Conservation (phyloP, 805 yeast genomes). For the Kodamaea sagamina region DNA sequence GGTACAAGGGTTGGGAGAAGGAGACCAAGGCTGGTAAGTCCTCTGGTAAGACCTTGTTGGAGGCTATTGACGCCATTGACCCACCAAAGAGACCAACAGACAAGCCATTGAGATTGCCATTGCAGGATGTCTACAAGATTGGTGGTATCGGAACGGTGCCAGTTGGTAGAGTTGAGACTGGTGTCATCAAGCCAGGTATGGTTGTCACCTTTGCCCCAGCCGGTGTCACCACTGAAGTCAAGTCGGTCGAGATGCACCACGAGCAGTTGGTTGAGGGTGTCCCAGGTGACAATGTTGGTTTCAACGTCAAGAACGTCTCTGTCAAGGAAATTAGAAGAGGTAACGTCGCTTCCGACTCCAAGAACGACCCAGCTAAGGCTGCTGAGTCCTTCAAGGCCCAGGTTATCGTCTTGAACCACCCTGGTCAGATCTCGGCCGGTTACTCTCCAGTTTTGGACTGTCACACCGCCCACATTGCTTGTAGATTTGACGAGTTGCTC, state of each 20-base stretch:
- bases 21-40: conserved; percentile 90
- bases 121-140: conserved; percentile 95
- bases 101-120: conserved; percentile 94
- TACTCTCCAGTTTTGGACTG: conserved; percentile 91
- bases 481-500: conserved; percentile 76
- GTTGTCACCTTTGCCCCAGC: conserved; percentile 88
- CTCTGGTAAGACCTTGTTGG: conserved; percentile 79
- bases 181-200: conserved; percentile 95
- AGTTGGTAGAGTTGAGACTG: conserved; percentile 99
- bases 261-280: conserved; percentile 75
- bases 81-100: conserved; percentile 97
- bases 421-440: conserved; percentile 89
- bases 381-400: conserved; percentile 78
- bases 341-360: conserved; percentile 89
- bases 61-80: conserved; percentile 89
- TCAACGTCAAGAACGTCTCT: conserved; percentile 90
- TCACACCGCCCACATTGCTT: conserved; percentile 86
- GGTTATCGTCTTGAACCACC: conserved; percentile 86
- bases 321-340: conserved; percentile 90
- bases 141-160: conserved; percentile 99
- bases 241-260: conserved; percentile 89
- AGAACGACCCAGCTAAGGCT: conserved; percentile 84
- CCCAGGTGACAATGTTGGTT: conserved; percentile 91
- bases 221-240: conserved; percentile 86
- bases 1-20: conserved; percentile 87